Percentiles rank a stretch among this genome's conserved stretches.
These are phyloP conservation scores for Cubamyces lactineus DNA, from an alignment of 768 basidiomycete genomes.

Conservation along the genomic window DNA sequence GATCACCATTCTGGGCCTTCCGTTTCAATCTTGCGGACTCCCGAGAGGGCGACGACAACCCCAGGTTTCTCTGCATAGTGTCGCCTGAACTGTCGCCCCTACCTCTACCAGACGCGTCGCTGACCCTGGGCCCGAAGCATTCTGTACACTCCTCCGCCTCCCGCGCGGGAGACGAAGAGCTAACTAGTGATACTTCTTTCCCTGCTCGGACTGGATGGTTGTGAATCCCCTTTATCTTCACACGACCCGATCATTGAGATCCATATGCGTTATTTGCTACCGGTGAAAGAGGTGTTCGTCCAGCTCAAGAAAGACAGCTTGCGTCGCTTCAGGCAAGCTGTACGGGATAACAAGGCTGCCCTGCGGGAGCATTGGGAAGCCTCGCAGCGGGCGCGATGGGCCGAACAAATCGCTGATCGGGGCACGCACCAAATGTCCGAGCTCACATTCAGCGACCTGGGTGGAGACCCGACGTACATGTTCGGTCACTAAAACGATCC, in stretches of 20 bases:
- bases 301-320: too few relatives aligned
- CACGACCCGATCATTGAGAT: too few relatives aligned
- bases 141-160: background rate
- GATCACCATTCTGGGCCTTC: background rate
- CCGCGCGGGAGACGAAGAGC: background rate
- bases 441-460: background rate
- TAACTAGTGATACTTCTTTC: background rate
- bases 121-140: background rate
- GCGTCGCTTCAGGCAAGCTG: too few relatives aligned
- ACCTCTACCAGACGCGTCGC: background rate
- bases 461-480: background rate
- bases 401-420: background rate
- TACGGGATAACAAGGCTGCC: too few relatives aligned
- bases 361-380: too few relatives aligned
- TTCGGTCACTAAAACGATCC: background rate
- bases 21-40: background rate
- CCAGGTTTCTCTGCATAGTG: background rate
- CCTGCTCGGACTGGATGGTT: too few relatives aligned
- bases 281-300: too few relatives aligned
- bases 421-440: background rate
- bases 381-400: too few relatives aligned
- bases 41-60: background rate
- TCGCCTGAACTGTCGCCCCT: background rate
- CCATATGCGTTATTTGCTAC: too few relatives aligned
- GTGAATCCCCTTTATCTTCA: too few relatives aligned